Evolutionary conservation across 2,329 filamentous ascomycete species (phyloP), one percentile per base, ranked within the genome.

Genomic region (Colletotrichum tanaceti): DNA sequence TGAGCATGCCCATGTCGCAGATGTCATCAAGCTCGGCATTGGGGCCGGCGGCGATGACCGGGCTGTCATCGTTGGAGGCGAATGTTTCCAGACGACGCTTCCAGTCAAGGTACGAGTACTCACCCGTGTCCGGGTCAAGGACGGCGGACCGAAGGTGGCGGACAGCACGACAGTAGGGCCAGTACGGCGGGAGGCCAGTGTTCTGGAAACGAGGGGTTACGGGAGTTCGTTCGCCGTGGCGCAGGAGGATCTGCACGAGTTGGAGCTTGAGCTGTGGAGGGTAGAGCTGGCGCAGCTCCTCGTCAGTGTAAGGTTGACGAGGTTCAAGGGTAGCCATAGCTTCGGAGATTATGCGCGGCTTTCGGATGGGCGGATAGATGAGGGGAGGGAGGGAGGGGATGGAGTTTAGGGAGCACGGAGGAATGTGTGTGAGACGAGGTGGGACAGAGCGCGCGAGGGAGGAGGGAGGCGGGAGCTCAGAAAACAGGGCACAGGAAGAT

Each of bases 181-280:
- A 99, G 80, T 89, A 90, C 58, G 85, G 77, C 50, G 81, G 78
- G n/a, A 91, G 84, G 13, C 89, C 89, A 55, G 88, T 87, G 81
- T 95, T 96, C 76, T 92, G 88, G 78, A 99, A 98, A 46, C 96
- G 91, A n/a, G 92, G 86, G 66, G 89, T 92, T 35, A 98, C 92
- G 35, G 95, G 95, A 9, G 91, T 95, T 66, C 95, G 90, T 82
- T 90, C 88, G 80, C 92, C 92, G 80, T 94, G 92, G 66, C 92
- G 90, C 75, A 94, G 87, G 71, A 94, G 87, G 74, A 98, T 86
- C 82, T 99, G 96, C 58, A 98, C 96, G 69, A 96, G 89, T 77
- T 96, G 92, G 43, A 99, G 88, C 77, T 95, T 87, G 68, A 99
- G 85, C 52, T 87, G 84, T 63, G 89, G 81, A 1, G 96, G 96